These are phyloP conservation scores for Penicillium turbatum DNA, from an alignment of 495 filamentous ascomycete species.

Conservation along the genomic window DNA sequence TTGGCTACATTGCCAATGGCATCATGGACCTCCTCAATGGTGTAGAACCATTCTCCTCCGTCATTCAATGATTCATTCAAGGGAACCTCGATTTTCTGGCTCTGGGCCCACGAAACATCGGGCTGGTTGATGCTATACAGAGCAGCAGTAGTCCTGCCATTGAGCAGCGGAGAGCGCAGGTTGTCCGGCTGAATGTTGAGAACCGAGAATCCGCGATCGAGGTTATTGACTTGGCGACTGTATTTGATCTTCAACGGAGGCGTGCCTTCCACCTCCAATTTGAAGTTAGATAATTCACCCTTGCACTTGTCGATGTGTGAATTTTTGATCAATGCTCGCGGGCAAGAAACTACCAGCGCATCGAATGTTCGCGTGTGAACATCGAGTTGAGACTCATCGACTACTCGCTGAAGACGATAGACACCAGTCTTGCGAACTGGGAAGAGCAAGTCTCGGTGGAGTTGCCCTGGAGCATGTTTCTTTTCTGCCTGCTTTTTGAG, in stretches of 20 bases:
- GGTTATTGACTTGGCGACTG: constrained; percentile 72
- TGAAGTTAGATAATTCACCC: constrained; percentile 80
- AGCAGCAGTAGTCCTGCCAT: constrained; percentile 48
- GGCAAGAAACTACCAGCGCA: constrained; percentile 78
- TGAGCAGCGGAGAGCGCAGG: constrained; percentile 67
- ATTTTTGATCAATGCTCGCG: constrained; percentile 65
- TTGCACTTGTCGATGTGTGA: constrained; percentile 64
- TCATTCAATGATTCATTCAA: constrained; percentile 81
- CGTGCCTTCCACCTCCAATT: constrained; percentile 77
- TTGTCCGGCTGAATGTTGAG: constrained; percentile 90
- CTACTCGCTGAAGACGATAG: constrained; percentile 76
- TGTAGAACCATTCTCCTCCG: constrained; percentile 80
- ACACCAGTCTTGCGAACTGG: constrained; percentile 75
- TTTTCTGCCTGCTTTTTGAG: constrained; percentile 59
- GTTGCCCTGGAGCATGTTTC: constrained; percentile 38
- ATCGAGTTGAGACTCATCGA: constrained; percentile 90
- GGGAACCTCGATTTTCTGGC: constrained; percentile 67
- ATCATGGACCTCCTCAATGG: constrained; percentile 87
- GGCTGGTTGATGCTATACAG: constrained; percentile 51
- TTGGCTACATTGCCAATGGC: constrained; percentile 81
- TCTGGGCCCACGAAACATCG: constrained; percentile 72
- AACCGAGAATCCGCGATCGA: constrained; percentile 71
- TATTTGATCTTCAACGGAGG: constrained; percentile 92
- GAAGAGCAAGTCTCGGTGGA: constrained; percentile 56
- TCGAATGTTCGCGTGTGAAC: constrained; percentile 70